phyloP scores from a whole-genome alignment of 129 eudicot genomes.

The Pittosporum tobira region DNA sequence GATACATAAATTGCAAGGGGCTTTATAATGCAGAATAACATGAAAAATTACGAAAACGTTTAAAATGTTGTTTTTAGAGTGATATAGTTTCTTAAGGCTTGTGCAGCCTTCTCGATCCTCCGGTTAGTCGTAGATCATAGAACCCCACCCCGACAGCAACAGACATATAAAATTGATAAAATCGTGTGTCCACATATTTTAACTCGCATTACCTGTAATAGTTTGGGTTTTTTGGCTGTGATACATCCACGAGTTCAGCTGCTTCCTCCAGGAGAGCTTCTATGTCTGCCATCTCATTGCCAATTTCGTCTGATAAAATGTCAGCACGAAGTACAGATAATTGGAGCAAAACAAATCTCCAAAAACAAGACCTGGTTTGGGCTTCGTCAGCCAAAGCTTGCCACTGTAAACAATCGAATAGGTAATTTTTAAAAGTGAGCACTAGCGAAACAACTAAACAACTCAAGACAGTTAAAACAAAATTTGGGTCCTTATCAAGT shows the following conservation, averaged over 20 bases:
- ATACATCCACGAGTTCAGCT: constrained; percentile 83
- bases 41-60: too few relatives aligned
- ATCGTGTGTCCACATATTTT: background rate
- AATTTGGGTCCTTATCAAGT: too few relatives aligned
- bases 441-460: background rate
- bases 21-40: too few relatives aligned
- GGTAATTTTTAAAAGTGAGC: background rate
- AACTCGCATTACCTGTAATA: constrained; percentile 62
- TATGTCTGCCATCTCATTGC: constrained; percentile 80
- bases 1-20: too few relatives aligned
- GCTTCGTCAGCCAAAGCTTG: constrained; percentile 77
- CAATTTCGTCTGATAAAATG: constrained; percentile 46
- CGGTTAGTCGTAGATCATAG: too few relatives aligned
- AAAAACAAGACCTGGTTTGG: constrained; percentile 64
- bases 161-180: background rate
- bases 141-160: too few relatives aligned
- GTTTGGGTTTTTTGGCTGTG: constrained; percentile 71
- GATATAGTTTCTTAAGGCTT: background rate
- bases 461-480: background rate
- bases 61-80: too few relatives aligned
- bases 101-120: background rate
- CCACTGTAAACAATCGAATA: constrained; percentile 49
- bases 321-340: constrained; percentile 64
- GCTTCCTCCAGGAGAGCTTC: constrained; percentile 92
- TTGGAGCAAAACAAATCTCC: constrained; percentile 88